Percentiles rank a stretch among this genome's conserved stretches.
phyloP scores from a whole-genome alignment of 2,329 filamentous ascomycete species.

The Aspergillus sp. region DNA sequence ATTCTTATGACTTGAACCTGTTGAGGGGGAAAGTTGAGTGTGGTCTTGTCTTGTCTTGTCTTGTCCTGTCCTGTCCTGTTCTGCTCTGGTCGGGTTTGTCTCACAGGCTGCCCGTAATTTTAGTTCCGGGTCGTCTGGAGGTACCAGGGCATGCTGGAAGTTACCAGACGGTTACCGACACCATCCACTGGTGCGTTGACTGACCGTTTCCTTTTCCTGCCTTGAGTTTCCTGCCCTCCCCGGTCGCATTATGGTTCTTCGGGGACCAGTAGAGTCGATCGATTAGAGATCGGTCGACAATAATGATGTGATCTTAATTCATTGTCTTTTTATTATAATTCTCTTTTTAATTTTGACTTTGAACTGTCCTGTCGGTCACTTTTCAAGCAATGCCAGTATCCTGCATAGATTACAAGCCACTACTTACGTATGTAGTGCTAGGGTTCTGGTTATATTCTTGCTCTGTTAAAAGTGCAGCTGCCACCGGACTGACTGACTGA shows the following conservation, averaged over 20 bases:
- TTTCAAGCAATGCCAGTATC: not conserved
- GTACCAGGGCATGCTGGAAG: not conserved
- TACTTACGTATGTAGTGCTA: not conserved
- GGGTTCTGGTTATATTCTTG: not conserved
- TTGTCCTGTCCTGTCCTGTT: not conserved
- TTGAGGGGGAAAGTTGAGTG: not conserved
- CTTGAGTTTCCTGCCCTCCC: not conserved
- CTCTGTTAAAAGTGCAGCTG: conserved; percentile 2
- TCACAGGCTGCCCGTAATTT: conserved; percentile 1
- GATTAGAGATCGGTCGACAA: not conserved
- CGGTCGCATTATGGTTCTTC: not conserved
- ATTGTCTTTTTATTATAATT: not conserved
- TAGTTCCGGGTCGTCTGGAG: not conserved
- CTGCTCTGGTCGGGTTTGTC: not conserved
- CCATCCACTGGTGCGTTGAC: not conserved
- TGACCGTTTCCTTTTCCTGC: not conserved
- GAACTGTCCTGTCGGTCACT: not conserved
- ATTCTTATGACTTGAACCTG: not conserved
- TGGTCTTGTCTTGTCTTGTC: not conserved
- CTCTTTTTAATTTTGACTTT: not conserved
- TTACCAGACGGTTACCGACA: not conserved
- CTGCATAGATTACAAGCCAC: not conserved
- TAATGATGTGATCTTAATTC: conserved; percentile 1
- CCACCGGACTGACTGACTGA: not conserved
- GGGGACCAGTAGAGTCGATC: not conserved